These are phyloP conservation scores for Cordyceps militaris DNA, from an alignment of 2,329 filamentous ascomycete genomes.

Conservation along the genomic window DNA sequence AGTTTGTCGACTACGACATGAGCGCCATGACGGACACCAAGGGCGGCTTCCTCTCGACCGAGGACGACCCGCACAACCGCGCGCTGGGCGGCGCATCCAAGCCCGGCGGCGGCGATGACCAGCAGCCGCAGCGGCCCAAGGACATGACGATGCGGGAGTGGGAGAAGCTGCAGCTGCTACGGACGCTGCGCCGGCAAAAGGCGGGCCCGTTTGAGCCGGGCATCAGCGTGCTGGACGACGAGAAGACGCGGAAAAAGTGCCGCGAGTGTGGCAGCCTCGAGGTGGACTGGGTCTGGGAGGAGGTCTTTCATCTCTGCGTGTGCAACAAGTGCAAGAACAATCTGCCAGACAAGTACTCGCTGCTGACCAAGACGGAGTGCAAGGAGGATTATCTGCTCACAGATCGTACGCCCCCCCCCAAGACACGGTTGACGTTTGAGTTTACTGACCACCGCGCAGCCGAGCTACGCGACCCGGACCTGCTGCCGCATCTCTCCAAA, in stretches of 20 bases:
- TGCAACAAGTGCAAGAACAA: conserved; percentile 86
- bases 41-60: conserved; percentile 83
- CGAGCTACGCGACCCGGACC: conserved; percentile 79
- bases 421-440: background rate
- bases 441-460: conserved; percentile 38
- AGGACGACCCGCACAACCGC: conserved; percentile 86
- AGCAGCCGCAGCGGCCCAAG: conserved; percentile 67
- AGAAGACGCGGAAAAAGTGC: conserved; percentile 64
- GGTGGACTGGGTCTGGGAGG: conserved; percentile 93
- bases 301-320: conserved; percentile 67
- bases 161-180: conserved; percentile 74
- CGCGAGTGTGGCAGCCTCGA: conserved; percentile 76
- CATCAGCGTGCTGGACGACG: conserved; percentile 64
- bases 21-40: conserved; percentile 98
- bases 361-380: conserved; percentile 95
- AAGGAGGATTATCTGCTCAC: conserved; percentile 93
- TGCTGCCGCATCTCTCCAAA: conserved; percentile 79
- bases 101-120: conserved; percentile 24
- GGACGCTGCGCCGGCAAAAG: conserved; percentile 64
- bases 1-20: conserved; percentile 97
- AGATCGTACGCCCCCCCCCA: conserved; percentile 55
- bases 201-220: conserved; percentile 83
- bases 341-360: conserved; percentile 82
- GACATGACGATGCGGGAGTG: conserved; percentile 89
- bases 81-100: conserved; percentile 47